Conservation (phyloP, 2,329 filamentous ascomycete species). For the Fusarium protoensiforme region DNA sequence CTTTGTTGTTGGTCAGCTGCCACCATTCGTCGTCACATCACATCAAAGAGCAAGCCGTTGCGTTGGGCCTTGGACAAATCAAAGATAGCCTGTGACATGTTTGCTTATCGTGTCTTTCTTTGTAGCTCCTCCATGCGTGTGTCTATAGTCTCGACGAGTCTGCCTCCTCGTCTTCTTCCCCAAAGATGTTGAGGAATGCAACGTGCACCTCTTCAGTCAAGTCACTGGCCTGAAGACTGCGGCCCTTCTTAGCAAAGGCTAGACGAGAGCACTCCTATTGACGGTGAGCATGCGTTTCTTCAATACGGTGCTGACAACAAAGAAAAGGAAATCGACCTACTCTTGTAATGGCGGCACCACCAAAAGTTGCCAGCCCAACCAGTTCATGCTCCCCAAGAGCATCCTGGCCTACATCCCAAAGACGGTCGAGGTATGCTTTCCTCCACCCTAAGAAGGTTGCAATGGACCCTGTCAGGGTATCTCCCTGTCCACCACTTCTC, state of each 20-base stretch:
- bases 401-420: constrained; percentile 73
- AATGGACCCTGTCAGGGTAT: constrained; percentile 90
- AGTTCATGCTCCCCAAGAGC: constrained; percentile 66
- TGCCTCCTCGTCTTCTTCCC: constrained; percentile 67
- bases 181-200: constrained; percentile 84
- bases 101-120: constrained; percentile 10
- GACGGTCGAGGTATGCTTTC: constrained; percentile 82
- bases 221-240: constrained; percentile 92
- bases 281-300: constrained; percentile 26
- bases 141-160: constrained; percentile 46
- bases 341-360: constrained; percentile 86
- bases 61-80: neutral
- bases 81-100: neutral
- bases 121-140: neutral
- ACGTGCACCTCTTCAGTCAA: constrained; percentile 89
- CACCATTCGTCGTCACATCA: neutral
- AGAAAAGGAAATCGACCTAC: constrained; percentile 56
- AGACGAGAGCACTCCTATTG: constrained; percentile 80
- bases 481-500: constrained; percentile 92
- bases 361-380: constrained; percentile 84
- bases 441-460: constrained; percentile 92
- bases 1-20: neutral
- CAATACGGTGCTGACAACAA: neutral
- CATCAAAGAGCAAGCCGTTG: neutral
- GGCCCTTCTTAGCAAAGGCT: constrained; percentile 86